Percentiles rank a stretch among this genome's conserved stretches.
Evolutionary conservation across 805 yeast species (phyloP).

Genomic region (Yarrowia bubula): DNA sequence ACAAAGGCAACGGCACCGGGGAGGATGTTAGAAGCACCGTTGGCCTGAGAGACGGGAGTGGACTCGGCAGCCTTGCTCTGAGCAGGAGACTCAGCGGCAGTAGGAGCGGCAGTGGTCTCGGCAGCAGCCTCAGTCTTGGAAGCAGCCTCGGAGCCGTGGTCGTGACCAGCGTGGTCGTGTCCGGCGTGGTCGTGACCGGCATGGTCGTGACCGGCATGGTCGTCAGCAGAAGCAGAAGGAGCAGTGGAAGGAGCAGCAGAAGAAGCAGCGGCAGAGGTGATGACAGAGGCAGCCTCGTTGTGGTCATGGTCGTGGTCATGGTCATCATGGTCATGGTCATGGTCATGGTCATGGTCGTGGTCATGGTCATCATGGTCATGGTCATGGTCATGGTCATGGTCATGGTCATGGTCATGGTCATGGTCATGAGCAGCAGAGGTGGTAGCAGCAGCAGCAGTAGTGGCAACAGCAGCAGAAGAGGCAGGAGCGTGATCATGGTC

Average conservation of each 20-base stretch:
- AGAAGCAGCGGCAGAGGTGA: neutral
- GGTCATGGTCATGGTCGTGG: no score
- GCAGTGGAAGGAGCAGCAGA: neutral
- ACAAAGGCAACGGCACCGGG: conserved; percentile 13
- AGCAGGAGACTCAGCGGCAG: neutral
- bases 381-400: no score
- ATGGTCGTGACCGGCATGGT: neutral
- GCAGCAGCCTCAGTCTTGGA: neutral
- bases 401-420: no score
- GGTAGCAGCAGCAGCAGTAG: neutral
- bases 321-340: no score
- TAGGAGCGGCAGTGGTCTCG: neutral
- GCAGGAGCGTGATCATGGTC: neutral
- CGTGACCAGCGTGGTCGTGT: neutral
- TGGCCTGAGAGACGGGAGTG: conserved; percentile 8
- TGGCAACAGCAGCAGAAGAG: neutral
- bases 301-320: no score
- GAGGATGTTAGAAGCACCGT: conserved; percentile 19
- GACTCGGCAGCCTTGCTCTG: neutral
- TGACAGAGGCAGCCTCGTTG: neutral
- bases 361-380: no score
- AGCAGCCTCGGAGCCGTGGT: neutral
- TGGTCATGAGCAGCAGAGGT: neutral
- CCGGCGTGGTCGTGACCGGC: neutral
- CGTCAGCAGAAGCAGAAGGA: neutral